These are phyloP conservation scores for Mrakia blollopis DNA, from an alignment of 768 basidiomycete species.

Conservation along the genomic window DNA sequence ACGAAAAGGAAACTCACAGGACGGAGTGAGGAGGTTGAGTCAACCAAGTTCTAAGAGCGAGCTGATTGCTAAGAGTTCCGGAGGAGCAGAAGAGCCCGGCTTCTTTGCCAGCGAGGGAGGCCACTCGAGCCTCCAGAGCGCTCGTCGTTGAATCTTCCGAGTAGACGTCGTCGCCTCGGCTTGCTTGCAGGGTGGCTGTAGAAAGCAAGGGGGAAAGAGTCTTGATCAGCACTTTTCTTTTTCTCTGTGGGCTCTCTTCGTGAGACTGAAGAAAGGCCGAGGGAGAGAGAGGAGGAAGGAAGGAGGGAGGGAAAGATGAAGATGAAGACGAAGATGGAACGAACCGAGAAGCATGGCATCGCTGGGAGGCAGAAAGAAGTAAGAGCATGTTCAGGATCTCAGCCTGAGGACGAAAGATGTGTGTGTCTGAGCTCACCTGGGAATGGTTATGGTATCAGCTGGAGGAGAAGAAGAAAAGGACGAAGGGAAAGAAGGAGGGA, in stretches of 20 bases:
- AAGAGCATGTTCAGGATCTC: neutral
- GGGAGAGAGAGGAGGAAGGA: neutral
- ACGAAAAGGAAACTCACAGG: slow-evolving; percentile 45
- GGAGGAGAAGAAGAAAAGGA: neutral
- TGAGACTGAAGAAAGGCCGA: neutral
- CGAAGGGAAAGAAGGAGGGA: neutral
- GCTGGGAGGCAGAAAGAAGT: slow-evolving; percentile 22
- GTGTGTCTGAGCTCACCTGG: slow-evolving; percentile 31
- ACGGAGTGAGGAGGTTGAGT: slow-evolving; percentile 84
- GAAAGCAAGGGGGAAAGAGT: neutral
- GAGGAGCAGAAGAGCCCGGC: slow-evolving; percentile 80
- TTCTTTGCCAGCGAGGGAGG: slow-evolving; percentile 67
- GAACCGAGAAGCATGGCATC: slow-evolving; percentile 41
- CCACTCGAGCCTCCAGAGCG: slow-evolving; percentile 47
- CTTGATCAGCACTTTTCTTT: too few species aligned
- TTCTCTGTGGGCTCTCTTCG: too few species aligned
- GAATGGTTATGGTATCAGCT: slow-evolving; percentile 46
- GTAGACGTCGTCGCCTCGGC: slow-evolving; percentile 47
- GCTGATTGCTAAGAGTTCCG: slow-evolving; percentile 48
- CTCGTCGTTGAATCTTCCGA: slow-evolving; percentile 47
- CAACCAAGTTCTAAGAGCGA: slow-evolving; percentile 80
- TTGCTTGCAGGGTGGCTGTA: slow-evolving; percentile 37
- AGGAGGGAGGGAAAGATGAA: neutral
- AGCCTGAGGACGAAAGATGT: too few species aligned
- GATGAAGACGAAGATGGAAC: neutral